phyloP scores from a whole-genome alignment of 2,329 filamentous ascomycete genomes.

The Alternaria arbusti region DNA sequence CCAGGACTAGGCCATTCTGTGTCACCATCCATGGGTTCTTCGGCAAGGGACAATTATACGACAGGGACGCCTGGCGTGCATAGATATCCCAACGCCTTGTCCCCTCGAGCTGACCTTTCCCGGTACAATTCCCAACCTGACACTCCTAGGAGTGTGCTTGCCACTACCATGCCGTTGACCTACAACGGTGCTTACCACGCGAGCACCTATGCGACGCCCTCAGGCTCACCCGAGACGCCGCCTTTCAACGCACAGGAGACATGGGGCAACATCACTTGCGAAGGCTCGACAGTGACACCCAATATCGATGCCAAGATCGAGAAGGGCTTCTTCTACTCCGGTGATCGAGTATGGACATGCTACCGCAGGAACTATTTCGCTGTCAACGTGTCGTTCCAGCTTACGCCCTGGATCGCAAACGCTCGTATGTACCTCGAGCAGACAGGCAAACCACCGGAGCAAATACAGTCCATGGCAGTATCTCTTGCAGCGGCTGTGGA shows the following conservation, averaged over 20 bases:
- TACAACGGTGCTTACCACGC: constrained; percentile 28
- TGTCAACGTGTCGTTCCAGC: constrained; percentile 77
- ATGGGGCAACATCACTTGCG: constrained; percentile 68
- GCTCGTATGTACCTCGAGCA: constrained; percentile 64
- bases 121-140: constrained; percentile 46
- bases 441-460: constrained; percentile 55
- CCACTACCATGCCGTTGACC: constrained; percentile 39
- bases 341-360: constrained; percentile 87
- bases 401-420: constrained; percentile 67
- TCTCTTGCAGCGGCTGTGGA: constrained; percentile 84
- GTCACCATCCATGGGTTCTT: constrained; percentile 49
- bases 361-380: constrained; percentile 92
- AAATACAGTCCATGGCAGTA: constrained; percentile 79
- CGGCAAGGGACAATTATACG: constrained; percentile 55
- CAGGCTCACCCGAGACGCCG: constrained; percentile 43
- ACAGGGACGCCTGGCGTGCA: constrained; percentile 48
- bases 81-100: constrained; percentile 42
- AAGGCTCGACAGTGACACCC: constrained; percentile 66
- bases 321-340: constrained; percentile 81
- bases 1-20: constrained; percentile 51
- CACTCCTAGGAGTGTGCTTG: constrained; percentile 46
- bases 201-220: constrained; percentile 26
- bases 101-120: constrained; percentile 45
- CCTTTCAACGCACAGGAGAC: constrained; percentile 57
- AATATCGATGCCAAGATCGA: constrained; percentile 83